Conservation (phyloP, 106 monocot genomes). For the Vanilla planifolia region DNA sequence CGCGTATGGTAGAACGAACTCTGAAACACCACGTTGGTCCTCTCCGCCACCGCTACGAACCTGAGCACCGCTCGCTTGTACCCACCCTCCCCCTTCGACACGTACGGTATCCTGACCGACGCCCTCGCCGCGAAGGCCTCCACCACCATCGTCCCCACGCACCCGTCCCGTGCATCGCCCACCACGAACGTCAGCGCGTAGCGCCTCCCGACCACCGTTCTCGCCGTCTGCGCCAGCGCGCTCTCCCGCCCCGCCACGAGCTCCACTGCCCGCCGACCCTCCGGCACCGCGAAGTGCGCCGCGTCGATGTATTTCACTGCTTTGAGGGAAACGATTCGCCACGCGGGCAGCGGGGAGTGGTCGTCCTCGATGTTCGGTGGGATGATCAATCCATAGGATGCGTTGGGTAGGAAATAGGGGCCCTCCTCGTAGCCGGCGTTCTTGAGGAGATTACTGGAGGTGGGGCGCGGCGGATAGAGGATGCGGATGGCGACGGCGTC, state of each 20-base stretch:
- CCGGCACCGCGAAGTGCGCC: conserved; percentile 43
- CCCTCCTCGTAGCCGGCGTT: conserved; percentile 60
- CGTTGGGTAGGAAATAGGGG: conserved; percentile 40
- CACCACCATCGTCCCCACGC: conserved; percentile 42
- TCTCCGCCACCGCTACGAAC: conserved; percentile 23
- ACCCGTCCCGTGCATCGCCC: conserved; percentile 47
- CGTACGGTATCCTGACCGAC: conserved; percentile 40
- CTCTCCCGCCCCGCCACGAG: conserved; percentile 56
- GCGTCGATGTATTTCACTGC: conserved; percentile 57
- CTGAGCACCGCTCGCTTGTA: conserved; percentile 40
- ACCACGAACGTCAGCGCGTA: conserved; percentile 51
- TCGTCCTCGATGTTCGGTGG: conserved; percentile 57
- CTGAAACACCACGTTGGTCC: conserved; percentile 46
- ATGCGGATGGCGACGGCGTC: conserved; percentile 50
- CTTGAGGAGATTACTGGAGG: conserved; percentile 47
- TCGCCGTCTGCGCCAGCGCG: conserved; percentile 37
- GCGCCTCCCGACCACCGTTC: conserved; percentile 27
- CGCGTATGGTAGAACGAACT: conserved; percentile 49
- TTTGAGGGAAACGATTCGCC: conserved; percentile 54
- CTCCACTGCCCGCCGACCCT: conserved; percentile 45
- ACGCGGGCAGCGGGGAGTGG: conserved; percentile 59
- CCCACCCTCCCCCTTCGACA: conserved; percentile 48
- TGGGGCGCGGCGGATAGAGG: conserved; percentile 24
- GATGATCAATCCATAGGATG: conserved; percentile 38
- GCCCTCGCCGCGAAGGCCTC: conserved; percentile 44